Conservation (phyloP, 2,329 filamentous ascomycete genomes). For the Xylariaceae sp. region DNA sequence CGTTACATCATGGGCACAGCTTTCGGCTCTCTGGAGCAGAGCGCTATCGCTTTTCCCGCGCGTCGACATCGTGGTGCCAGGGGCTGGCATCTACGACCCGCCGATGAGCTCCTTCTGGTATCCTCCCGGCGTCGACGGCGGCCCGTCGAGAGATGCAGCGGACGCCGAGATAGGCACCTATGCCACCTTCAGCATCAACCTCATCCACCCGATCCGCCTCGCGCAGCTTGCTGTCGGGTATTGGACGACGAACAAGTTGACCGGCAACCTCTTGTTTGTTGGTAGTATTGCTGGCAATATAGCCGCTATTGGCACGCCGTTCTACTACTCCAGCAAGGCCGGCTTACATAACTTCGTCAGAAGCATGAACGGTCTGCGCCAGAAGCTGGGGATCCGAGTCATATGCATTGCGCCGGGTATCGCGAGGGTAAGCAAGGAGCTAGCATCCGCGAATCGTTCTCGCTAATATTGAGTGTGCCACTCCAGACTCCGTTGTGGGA, state of each 20-base stretch:
- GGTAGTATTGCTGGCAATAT: conserved; percentile 46
- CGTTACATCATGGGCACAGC: conserved; percentile 47
- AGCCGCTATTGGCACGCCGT: conserved; percentile 40
- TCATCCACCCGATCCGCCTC: conserved; percentile 47
- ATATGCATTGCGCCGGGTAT: conserved; percentile 35
- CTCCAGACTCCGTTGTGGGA: conserved; percentile 5
- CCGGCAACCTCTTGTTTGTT: conserved; percentile 44
- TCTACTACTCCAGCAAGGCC: conserved; percentile 49
- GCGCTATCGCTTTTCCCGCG: conserved; percentile 39
- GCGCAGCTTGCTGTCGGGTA: conserved; percentile 48
- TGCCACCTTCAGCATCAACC: conserved; percentile 46
- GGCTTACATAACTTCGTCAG: conserved; percentile 47
- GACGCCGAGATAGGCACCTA: conserved; percentile 45
- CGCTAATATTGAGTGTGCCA: not conserved
- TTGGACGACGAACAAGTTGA: conserved; percentile 43
- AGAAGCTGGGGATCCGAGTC: conserved; percentile 44
- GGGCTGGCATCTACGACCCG: conserved; percentile 49
- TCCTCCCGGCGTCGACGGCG: conserved; percentile 42
- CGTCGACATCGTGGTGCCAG: conserved; percentile 47
- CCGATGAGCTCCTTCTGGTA: conserved; percentile 47
- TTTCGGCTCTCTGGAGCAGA: conserved; percentile 41
- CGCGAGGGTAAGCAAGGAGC: not conserved
- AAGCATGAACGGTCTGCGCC: conserved; percentile 40
- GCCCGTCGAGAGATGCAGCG: conserved; percentile 37
- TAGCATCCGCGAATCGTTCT: not conserved